A percentile compares a stretch with the other conserved stretches of the same genome.
These are phyloP conservation scores for Chytriomyces hyalinus DNA, from an alignment of 192 early-diverging fungal genomes.

Conservation along the genomic window DNA sequence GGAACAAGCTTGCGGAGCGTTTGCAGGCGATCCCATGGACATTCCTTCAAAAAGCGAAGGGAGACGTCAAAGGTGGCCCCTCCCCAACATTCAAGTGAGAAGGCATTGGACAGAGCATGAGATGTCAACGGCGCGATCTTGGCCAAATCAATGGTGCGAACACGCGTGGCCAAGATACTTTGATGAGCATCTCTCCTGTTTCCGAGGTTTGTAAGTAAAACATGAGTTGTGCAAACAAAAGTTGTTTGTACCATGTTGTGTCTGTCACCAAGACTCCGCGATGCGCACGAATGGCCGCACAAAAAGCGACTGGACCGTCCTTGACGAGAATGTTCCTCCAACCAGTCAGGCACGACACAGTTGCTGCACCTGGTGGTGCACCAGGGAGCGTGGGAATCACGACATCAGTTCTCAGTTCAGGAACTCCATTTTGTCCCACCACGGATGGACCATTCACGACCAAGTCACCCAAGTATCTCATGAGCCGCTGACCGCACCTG, in stretches of 20 bases:
- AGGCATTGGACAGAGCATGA: conserved; percentile 85
- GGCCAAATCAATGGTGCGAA: conserved; percentile 93
- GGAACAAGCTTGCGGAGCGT: conserved; percentile 85
- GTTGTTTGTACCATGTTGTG: conserved; percentile 80
- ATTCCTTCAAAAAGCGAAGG: conserved; percentile 94
- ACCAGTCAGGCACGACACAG: conserved; percentile 68
- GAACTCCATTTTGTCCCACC: conserved; percentile 76
- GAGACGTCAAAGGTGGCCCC: conserved; percentile 99
- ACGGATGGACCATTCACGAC: conserved; percentile 91
- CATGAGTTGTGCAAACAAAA: neutral
- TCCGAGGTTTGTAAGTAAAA: too few relatives aligned
- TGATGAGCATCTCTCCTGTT: conserved; percentile 83
- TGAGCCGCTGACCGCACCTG: conserved; percentile 72
- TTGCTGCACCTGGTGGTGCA: conserved; percentile 43
- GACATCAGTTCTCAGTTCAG: conserved; percentile 66
- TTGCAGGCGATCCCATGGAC: conserved; percentile 94
- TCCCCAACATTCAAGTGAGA: conserved; percentile 95
- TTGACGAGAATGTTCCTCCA: conserved; percentile 89
- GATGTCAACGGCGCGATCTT: conserved; percentile 87
- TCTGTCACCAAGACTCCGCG: conserved; percentile 91
- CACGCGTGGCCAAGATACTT: conserved; percentile 91
- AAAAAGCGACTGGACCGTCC: conserved; percentile 89
- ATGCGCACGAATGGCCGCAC: conserved; percentile 87
- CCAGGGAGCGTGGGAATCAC: conserved; percentile 65
- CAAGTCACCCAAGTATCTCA: conserved; percentile 89